A percentile compares a stretch with the other conserved stretches of the same genome.
Conservation (phyloP, 1,284 basidiomycete genomes). For the Ceratobasidium sp. region DNA sequence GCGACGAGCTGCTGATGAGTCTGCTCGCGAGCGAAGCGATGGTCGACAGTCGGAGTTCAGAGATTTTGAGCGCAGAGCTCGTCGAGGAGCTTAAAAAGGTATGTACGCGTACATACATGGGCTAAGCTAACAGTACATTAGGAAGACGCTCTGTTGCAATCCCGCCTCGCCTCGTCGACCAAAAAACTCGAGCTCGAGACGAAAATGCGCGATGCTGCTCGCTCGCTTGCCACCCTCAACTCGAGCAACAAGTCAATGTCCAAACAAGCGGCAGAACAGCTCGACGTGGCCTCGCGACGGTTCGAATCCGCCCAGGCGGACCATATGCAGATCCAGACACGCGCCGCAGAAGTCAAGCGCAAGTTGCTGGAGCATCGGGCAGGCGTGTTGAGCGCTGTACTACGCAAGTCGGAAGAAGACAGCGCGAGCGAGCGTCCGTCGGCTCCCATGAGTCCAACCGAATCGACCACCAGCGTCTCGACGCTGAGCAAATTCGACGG, state of each 20-base stretch:
- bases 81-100: constrained; percentile 93
- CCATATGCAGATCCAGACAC: constrained; percentile 67
- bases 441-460: constrained; percentile 57
- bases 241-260: constrained; percentile 61
- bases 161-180: constrained; percentile 64
- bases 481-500: constrained; percentile 70
- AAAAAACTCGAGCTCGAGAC: constrained; percentile 76
- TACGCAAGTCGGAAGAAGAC: constrained; percentile 71
- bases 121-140: too few relatives aligned
- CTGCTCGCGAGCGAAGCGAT: constrained; percentile 87
- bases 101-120: constrained; percentile 44
- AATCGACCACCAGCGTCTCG: constrained; percentile 56
- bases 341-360: constrained; percentile 63
- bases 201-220: constrained; percentile 80
- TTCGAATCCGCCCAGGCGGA: constrained; percentile 73
- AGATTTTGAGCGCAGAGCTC: constrained; percentile 80
- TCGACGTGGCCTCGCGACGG: constrained; percentile 69
- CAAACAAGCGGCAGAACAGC: constrained; percentile 58
- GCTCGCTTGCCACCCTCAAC: constrained; percentile 67
- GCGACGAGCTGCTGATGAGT: constrained; percentile 79
- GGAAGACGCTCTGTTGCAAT: constrained; percentile 72
- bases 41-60: constrained; percentile 76
- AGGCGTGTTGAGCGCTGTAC: constrained; percentile 72
- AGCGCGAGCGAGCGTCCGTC: constrained; percentile 46
- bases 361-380: constrained; percentile 77